Evolutionary conservation across 352 stramenopile genomes (phyloP), one percentile per base, ranked within the genome.

Genomic region (Pythium brachiatum): DNA sequence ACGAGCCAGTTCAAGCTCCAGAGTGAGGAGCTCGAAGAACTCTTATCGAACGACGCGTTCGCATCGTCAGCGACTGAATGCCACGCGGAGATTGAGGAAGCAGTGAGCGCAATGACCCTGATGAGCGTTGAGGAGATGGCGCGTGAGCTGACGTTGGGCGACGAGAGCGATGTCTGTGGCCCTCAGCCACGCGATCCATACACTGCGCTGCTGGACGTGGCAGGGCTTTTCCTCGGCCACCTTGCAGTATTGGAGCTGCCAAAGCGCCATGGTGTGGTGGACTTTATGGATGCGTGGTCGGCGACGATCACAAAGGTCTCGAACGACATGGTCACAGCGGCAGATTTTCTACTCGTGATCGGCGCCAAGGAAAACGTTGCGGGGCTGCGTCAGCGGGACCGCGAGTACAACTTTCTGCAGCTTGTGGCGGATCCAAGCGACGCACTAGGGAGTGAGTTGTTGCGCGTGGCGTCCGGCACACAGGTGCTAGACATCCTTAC

Each of bases 201-300:
- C 18, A 71, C 79, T 20, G 71, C 75, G 2, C 68, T 90, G 21
- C 64, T 88, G 68, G 79, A 67, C 0, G 77, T 74, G 9, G 77
- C 75, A 3, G 75, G 78, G 18, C 58, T 90, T 43, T 86, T 88
- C 61, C 57, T 90, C 12, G 60, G 73, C 0, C 75, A 90, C 55
- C 63, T 87, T 6, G 73, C 81, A 5, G 75, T 81, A 18, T 56
- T 90, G 3, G 39, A 78, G 62, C 75, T 88, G 0, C 74, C 81
- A 1, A 43, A 62, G 53, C 83, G 83, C 58, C 76, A 79, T 20
- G 78, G 79, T n/a, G 69, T 74, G 13, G 71, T 81, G 9, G 78
- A 90, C 61, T 88, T 87, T 58, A 90, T 90, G 76, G 79, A 88
- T 58, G 69, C 78, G 38, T 88, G 78, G 77, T 87, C 77, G n/a